These are phyloP conservation scores for Diaporthe australafricana DNA, from an alignment of 2,329 filamentous ascomycete genomes.

Conservation along the genomic window DNA sequence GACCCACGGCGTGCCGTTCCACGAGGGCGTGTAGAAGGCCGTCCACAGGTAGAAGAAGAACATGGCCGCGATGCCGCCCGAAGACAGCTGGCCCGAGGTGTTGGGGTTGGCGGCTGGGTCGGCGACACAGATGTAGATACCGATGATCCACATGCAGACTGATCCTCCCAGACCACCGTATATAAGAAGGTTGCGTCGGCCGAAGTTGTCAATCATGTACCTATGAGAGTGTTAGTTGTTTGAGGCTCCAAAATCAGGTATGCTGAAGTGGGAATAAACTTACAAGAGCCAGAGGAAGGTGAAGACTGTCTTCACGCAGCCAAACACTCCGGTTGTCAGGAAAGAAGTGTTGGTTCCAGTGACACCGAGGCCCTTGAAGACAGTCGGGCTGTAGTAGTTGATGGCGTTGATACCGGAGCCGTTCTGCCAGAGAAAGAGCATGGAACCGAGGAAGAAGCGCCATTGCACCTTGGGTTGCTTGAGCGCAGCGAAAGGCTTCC, in stretches of 20 bases:
- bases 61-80: slow-evolving; percentile 68
- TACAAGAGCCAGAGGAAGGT: slow-evolving; percentile 78
- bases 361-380: slow-evolving; percentile 69
- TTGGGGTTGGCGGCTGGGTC: slow-evolving; percentile 49
- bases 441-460: slow-evolving; percentile 78
- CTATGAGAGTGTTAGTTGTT: not conserved
- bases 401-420: slow-evolving; percentile 81
- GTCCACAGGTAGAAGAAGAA: slow-evolving; percentile 84
- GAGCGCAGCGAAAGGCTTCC: slow-evolving; percentile 74
- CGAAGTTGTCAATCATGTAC: slow-evolving; percentile 73
- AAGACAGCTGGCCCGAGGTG: slow-evolving; percentile 43
- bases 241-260: slow-evolving; percentile 57
- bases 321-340: slow-evolving; percentile 79
- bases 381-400: slow-evolving; percentile 79
- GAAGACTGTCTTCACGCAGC: slow-evolving; percentile 77
- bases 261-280: slow-evolving; percentile 70
- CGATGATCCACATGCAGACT: slow-evolving; percentile 74
- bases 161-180: slow-evolving; percentile 70
- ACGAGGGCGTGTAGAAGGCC: slow-evolving; percentile 76
- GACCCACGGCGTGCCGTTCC: slow-evolving; percentile 83
- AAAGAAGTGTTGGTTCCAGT: slow-evolving; percentile 57
- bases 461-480: slow-evolving; percentile 70
- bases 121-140: slow-evolving; percentile 67
- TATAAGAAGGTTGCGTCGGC: slow-evolving; percentile 70
- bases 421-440: slow-evolving; percentile 85